A percentile compares a stretch with the other conserved stretches of the same genome.
These are phyloP conservation scores for Russula lepida DNA, from an alignment of 768 basidiomycete genomes.

Conservation along the genomic window DNA sequence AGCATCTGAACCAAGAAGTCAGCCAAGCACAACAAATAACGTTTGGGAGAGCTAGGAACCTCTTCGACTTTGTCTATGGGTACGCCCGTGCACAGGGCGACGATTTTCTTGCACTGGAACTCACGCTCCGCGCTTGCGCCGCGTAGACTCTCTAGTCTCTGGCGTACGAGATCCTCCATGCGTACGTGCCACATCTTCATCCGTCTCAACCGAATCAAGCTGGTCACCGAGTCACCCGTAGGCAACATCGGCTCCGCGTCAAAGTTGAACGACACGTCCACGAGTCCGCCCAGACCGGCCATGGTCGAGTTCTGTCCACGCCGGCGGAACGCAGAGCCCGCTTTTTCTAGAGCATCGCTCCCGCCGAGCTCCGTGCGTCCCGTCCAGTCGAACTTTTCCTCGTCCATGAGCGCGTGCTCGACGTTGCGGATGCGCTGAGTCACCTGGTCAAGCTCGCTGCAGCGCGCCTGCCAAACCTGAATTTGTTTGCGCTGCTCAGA, in stretches of 20 bases:
- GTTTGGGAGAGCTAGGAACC: constrained; percentile 32
- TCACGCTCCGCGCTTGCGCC: constrained; percentile 84
- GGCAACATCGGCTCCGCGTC: constrained; percentile 73
- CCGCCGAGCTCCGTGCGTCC: constrained; percentile 52
- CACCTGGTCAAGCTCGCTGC: constrained; percentile 73
- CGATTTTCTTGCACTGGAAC: constrained; percentile 85
- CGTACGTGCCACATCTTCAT: constrained; percentile 78
- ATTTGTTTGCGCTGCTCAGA: constrained; percentile 86
- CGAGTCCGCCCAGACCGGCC: constrained; percentile 52
- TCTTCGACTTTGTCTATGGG: constrained; percentile 84
- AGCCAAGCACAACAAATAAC: constrained; percentile 1
- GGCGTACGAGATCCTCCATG: constrained; percentile 65
- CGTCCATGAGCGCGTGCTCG: constrained; percentile 66
- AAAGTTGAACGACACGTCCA: constrained; percentile 53
- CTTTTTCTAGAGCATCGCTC: constrained; percentile 30
- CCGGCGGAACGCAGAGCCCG: constrained; percentile 62
- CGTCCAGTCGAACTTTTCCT: constrained; percentile 84
- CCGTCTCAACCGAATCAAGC: constrained; percentile 63
- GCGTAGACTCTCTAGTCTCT: constrained; percentile 59
- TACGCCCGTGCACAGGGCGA: constrained; percentile 81
- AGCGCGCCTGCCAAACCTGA: constrained; percentile 60
- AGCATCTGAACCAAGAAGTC: constrained; percentile 49
- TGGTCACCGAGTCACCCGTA: constrained; percentile 44
- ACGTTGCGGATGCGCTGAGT: constrained; percentile 78
- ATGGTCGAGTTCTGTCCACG: constrained; percentile 62